Evolutionary conservation across 179 eudicot species (phyloP).

Genomic region (Beta corolliflora): DNA sequence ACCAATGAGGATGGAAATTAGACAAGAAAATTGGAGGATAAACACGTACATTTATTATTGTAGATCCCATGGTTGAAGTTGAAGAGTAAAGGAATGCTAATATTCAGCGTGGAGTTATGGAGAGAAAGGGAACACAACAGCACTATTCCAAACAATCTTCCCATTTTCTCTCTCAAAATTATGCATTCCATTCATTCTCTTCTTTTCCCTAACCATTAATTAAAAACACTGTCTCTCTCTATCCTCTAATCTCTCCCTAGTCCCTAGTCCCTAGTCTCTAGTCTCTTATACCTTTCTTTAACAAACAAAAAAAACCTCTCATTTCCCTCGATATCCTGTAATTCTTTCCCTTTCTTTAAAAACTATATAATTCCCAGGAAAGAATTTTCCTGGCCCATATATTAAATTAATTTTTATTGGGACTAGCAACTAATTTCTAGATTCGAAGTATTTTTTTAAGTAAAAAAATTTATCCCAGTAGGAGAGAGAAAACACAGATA

Average conservation of each 20-base stretch:
- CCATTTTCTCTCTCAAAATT: neutral
- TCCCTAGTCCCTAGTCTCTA: neutral
- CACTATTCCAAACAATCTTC: neutral
- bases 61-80: neutral
- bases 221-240: no score
- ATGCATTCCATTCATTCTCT: slow-evolving; percentile 11
- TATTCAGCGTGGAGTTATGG: slow-evolving; percentile 11
- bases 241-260: no score
- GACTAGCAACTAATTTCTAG: slow-evolving; percentile 12
- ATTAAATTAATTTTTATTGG: slow-evolving; percentile 18
- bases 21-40: neutral
- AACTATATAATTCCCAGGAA: neutral
- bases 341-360: neutral
- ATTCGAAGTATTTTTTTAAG: neutral
- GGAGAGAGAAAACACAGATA: slow-evolving; percentile 19
- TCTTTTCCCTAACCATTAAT: neutral
- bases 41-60: neutral
- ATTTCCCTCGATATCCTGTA: no score
- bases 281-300: neutral
- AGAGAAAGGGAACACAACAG: neutral
- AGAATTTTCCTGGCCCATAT: slow-evolving; percentile 21
- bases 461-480: neutral
- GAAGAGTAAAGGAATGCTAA: slow-evolving; percentile 32
- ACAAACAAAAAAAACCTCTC: neutral
- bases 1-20: neutral